Conservation (phyloP, 371 early-diverging fungal species). For the Syncephalastrum racemosum region DNA sequence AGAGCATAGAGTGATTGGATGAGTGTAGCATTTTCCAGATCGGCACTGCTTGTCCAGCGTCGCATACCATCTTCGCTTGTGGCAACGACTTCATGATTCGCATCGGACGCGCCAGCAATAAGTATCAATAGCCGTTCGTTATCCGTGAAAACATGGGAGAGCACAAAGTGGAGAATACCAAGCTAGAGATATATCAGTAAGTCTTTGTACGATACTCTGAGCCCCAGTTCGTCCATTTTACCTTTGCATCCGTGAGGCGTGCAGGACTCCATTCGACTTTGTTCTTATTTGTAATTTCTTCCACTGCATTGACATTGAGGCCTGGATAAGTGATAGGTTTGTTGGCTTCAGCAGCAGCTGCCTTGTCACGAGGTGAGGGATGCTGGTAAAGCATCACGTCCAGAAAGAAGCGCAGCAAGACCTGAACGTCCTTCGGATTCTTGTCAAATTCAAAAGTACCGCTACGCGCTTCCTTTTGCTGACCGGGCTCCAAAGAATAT, state of each 20-base stretch:
- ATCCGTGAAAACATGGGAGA: slow-evolving; percentile 45
- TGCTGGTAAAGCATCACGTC: slow-evolving; percentile 71
- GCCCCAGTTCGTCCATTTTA: slow-evolving; percentile 9
- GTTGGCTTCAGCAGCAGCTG: slow-evolving; percentile 6
- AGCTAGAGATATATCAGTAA: slow-evolving; percentile 17
- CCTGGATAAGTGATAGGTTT: slow-evolving; percentile 15
- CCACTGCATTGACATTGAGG: slow-evolving; percentile 54
- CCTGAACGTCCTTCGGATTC: slow-evolving; percentile 53
- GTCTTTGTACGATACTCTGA: background rate
- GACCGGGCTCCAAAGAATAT: slow-evolving; percentile 51
- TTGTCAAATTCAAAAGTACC: slow-evolving; percentile 59
- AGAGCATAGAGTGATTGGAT: slow-evolving; percentile 64
- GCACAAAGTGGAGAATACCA: slow-evolving; percentile 39
- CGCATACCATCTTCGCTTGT: slow-evolving; percentile 76
- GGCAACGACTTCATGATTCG: slow-evolving; percentile 64
- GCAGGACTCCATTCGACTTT: slow-evolving; percentile 63
- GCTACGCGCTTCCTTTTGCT: slow-evolving; percentile 41
- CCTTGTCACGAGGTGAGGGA: slow-evolving; percentile 11
- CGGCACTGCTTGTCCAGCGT: slow-evolving; percentile 55
- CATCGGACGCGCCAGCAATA: slow-evolving; percentile 64
- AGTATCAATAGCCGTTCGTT: slow-evolving; percentile 61
- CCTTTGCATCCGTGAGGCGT: slow-evolving; percentile 45
- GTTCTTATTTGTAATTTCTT: slow-evolving; percentile 62
- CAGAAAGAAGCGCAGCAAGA: slow-evolving; percentile 58
- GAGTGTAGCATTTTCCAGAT: slow-evolving; percentile 56